Base-by-base conservation (phyloP, 2,329 filamentous ascomycete genomes). In the Pestalotiopsis sp. region DNA sequence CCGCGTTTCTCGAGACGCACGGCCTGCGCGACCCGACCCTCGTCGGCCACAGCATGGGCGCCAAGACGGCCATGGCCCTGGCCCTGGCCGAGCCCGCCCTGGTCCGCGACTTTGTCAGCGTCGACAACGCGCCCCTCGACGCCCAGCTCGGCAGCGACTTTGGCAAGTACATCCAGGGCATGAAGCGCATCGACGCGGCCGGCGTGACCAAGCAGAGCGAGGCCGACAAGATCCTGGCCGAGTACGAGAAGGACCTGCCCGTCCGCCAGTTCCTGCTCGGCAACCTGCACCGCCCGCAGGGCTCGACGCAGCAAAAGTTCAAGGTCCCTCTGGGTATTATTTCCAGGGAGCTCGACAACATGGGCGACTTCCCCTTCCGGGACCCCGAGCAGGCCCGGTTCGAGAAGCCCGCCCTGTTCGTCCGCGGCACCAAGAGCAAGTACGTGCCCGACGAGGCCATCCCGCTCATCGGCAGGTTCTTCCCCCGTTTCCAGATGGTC, bases 1-100 rank as follows among this genome's bases (percentile, higher is more conserved):
- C 91, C 67, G 84, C 87, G 59, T 98, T 98, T 79, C 91, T 98
- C 68, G 75, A 85, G 4, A 83, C 92, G 67, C 91, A 97, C 78
- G 83, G 85, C 3, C 82, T 98, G n/a, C 83, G 86, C 59, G 83
- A 92, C 36, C 85, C 91, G 2, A 94, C 92, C 0, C 82, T 98
- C 36, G 96, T 98, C 75, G 95, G 95, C 0, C 96, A 98, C 81
- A 97, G 94, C 1, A 98, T 98, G 95, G 95, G 96, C 71, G 95
- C 95, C 61, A 98, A 98, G 84, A 91, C 92, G 2, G 94, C 93
- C 74, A 98, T 98, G 95, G 86, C 92, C 0, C 84, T 98, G 69
- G 94, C 94, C 3, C 87, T 98, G 45, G 84, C 87, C 58, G 86
- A 89, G 0, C 93, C 93, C 0, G 83, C 88, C 5, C 82, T 90